phyloP scores from a whole-genome alignment of 2,329 filamentous ascomycete genomes.

The Claviceps arundinis region DNA sequence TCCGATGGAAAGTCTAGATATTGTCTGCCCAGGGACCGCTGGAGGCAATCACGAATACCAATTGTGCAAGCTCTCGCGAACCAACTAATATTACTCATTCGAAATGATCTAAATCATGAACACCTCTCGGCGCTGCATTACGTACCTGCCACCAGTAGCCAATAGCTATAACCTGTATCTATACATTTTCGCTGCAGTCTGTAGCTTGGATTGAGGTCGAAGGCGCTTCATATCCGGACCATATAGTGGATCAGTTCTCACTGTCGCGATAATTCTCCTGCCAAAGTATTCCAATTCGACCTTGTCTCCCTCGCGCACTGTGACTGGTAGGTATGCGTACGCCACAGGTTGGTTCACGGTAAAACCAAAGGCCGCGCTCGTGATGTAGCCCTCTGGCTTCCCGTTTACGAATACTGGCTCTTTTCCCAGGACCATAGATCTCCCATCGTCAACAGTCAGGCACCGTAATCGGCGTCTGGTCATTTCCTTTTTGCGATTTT shows the following conservation, averaged over 20 bases:
- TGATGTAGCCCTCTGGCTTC: slow-evolving; percentile 41
- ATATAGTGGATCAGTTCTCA: slow-evolving; percentile 31
- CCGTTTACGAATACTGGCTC: slow-evolving; percentile 43
- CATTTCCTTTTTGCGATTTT: slow-evolving; percentile 24
- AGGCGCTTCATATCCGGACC: slow-evolving; percentile 7
- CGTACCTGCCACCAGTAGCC: no score
- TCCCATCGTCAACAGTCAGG: slow-evolving; percentile 41
- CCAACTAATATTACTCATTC: no score
- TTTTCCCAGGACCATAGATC: slow-evolving; percentile 45
- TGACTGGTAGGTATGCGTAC: slow-evolving; percentile 41
- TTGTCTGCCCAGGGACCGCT: not conserved
- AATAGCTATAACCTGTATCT: no score
- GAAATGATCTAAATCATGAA: no score
- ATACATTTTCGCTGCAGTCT: no score
- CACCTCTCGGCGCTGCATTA: no score
- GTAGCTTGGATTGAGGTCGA: not conserved
- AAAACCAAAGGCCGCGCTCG: slow-evolving; percentile 47
- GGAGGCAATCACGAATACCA: no score
- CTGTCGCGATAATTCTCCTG: slow-evolving; percentile 36
- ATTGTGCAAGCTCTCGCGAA: no score
- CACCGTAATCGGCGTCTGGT: slow-evolving; percentile 27
- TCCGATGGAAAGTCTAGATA: not conserved
- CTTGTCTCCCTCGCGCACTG: slow-evolving; percentile 29
- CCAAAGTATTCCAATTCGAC: slow-evolving; percentile 53
- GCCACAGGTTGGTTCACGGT: slow-evolving; percentile 45